These are phyloP conservation scores for Solanum verrucosum DNA, from an alignment of 257 asterid genomes.

Conservation along the genomic window DNA sequence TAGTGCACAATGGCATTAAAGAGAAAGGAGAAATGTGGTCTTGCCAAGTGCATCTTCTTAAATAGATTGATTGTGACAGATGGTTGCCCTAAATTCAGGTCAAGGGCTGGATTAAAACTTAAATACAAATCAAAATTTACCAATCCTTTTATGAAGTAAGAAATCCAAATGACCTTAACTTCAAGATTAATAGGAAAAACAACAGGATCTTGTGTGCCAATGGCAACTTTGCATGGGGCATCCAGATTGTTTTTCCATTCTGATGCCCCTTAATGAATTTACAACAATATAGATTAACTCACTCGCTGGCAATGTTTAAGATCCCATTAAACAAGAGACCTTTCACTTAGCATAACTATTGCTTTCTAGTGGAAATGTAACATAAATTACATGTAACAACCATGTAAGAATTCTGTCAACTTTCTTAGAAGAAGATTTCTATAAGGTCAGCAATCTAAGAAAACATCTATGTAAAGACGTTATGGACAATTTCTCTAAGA, in stretches of 20 bases:
- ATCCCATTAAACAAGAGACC: background rate
- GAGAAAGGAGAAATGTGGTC: conserved; percentile 8
- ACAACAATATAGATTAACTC: background rate
- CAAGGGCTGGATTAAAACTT: background rate
- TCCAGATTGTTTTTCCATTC: background rate
- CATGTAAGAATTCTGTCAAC: background rate
- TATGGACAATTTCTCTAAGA: background rate
- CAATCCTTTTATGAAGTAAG: background rate
- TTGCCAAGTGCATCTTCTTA: conserved; percentile 2
- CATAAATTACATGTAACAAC: background rate
- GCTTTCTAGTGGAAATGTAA: background rate
- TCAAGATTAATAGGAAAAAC: background rate
- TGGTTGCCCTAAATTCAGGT: background rate
- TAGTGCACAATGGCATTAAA: conserved; percentile 3
- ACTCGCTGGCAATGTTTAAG: background rate
- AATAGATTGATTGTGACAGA: background rate
- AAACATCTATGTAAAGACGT: background rate
- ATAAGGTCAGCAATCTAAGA: background rate
- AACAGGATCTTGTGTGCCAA: background rate
- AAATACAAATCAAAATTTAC: background rate
- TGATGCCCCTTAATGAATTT: background rate
- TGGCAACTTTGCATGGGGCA: background rate
- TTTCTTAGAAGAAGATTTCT: background rate
- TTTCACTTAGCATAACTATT: background rate
- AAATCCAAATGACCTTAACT: background rate